phyloP scores from a whole-genome alignment of 495 filamentous ascomycete genomes.

The Xylaria sp. region DNA sequence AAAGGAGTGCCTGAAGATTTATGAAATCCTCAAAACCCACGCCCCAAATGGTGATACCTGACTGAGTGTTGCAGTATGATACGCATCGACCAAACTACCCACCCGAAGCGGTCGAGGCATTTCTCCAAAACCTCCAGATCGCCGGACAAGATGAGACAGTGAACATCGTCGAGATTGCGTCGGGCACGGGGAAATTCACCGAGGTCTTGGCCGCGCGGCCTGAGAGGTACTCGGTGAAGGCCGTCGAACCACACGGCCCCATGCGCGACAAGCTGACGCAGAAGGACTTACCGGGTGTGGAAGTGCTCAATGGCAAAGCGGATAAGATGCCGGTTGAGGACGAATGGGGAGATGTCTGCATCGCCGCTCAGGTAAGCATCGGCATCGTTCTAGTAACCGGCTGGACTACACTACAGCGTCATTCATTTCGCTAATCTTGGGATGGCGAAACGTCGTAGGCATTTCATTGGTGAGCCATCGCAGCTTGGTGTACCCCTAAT shows the following conservation, averaged over 20 bases:
- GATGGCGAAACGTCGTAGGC: conserved; percentile 45
- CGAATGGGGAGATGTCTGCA: conserved; percentile 66
- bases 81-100: conserved; percentile 68
- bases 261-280: conserved; percentile 64
- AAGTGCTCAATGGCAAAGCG: conserved; percentile 61
- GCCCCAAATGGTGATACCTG: no score
- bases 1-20: no score
- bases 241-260: conserved; percentile 66
- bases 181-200: conserved; percentile 73
- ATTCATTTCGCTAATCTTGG: background rate
- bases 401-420: background rate
- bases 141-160: conserved; percentile 45
- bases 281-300: conserved; percentile 60
- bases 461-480: conserved; percentile 61
- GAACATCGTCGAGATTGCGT: conserved; percentile 65
- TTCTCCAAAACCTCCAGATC: conserved; percentile 59
- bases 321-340: conserved; percentile 58
- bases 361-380: conserved; percentile 67
- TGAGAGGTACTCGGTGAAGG: conserved; percentile 63
- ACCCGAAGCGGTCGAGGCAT: conserved; percentile 56
- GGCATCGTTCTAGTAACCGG: background rate
- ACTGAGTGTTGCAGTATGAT: no score
- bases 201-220: conserved; percentile 59
- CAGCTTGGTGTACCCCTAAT: background rate
- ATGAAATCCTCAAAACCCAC: no score